Conservation (phyloP, 2,329 filamentous ascomycete genomes). For the Pseudogymnoascus sp. region DNA sequence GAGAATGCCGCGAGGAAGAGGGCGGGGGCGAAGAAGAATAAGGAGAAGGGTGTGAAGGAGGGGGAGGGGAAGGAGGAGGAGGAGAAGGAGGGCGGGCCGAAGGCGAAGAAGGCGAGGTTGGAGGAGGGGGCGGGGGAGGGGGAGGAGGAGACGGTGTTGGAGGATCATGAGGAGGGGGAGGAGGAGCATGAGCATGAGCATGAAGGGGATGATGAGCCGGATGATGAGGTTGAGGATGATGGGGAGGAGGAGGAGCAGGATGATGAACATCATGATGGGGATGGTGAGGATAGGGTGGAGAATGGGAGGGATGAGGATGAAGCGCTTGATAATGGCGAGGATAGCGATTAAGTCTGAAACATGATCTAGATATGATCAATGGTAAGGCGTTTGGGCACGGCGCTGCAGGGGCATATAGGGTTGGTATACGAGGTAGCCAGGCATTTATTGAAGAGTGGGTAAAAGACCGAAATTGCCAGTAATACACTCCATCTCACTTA, state of each 20-base stretch:
- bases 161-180: constrained; percentile 36
- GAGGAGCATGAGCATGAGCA: constrained; percentile 34
- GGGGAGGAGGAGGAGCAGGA: constrained; percentile 45
- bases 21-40: constrained; percentile 17
- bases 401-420: constrained; percentile 6
- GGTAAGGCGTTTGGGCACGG: constrained; percentile 5
- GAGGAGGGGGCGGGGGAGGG: constrained; percentile 32
- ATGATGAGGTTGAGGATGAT: constrained; percentile 43
- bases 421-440: background rate
- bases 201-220: constrained; percentile 38
- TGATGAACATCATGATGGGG: constrained; percentile 39
- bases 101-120: constrained; percentile 24
- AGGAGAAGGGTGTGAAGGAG: constrained; percentile 38
- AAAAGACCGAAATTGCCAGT: background rate
- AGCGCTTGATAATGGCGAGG: constrained; percentile 50
- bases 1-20: constrained; percentile 12
- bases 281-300: constrained; percentile 37
- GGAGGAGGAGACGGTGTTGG: constrained; percentile 31
- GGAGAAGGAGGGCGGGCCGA: constrained; percentile 23
- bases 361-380: constrained; percentile 4
- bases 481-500: constrained; percentile 1
- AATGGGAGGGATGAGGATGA: constrained; percentile 42
- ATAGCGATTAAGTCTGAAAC: constrained; percentile 39
- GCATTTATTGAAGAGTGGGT: constrained; percentile 2
- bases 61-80: constrained; percentile 33